Evolutionary conservation across 2,329 filamentous ascomycete genomes (phyloP).

Genomic region (Aspergillus tanneri): DNA sequence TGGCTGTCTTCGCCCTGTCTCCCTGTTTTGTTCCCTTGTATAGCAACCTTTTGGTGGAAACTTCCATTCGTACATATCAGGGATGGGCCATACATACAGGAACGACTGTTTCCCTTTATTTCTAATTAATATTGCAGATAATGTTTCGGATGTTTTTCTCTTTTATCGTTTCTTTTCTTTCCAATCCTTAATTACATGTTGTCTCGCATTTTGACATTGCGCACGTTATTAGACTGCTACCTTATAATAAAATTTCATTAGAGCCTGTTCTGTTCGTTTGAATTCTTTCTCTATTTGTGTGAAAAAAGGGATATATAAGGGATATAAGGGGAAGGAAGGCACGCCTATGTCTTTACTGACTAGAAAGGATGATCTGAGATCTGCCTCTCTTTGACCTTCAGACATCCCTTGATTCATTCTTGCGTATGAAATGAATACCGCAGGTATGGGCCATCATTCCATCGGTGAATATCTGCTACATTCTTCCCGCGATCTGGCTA

Average conservation of each 20-base stretch:
- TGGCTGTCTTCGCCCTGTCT: neutral
- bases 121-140: neutral
- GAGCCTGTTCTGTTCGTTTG: too few species aligned
- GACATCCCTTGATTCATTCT: neutral
- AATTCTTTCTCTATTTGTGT: too few species aligned
- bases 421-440: neutral
- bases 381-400: too few species aligned
- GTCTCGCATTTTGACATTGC: neutral
- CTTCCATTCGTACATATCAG: neutral
- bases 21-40: neutral
- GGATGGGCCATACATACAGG: too few species aligned
- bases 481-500: neutral
- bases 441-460: neutral
- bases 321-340: neutral
- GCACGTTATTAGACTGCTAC: constrained; percentile 7
- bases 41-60: neutral
- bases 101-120: neutral
- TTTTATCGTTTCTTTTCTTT: too few species aligned
- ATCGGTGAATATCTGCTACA: neutral
- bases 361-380: too few species aligned
- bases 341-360: too few species aligned
- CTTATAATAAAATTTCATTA: constrained; percentile 12
- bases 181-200: neutral
- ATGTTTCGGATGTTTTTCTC: neutral
- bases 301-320: neutral